Conservation (phyloP, 2,329 filamentous ascomycete genomes). For the Apiospora marii region DNA sequence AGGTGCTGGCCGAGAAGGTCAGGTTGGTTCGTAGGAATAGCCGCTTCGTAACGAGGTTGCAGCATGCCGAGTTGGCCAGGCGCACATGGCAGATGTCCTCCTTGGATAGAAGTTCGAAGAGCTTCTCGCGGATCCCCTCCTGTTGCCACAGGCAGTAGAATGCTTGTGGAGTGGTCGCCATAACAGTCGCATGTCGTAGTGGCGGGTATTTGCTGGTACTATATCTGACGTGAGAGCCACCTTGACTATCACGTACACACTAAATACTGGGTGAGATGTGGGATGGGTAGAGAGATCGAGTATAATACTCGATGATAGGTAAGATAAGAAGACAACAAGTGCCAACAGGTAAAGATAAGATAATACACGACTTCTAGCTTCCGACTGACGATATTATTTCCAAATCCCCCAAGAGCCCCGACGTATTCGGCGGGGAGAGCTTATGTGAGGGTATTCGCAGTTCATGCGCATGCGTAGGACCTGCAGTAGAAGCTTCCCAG, state of each 20-base stretch:
- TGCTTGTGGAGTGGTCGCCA: slow-evolving; percentile 58
- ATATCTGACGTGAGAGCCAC: slow-evolving; percentile 30
- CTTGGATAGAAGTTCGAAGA: slow-evolving; percentile 59
- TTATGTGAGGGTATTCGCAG: slow-evolving; percentile 44
- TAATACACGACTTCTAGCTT: not conserved
- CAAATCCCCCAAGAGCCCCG: slow-evolving; percentile 28
- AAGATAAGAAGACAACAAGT: not conserved
- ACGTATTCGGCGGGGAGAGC: slow-evolving; percentile 33
- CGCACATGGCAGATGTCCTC: slow-evolving; percentile 67
- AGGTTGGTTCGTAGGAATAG: slow-evolving; percentile 75
- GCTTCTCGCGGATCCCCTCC: slow-evolving; percentile 56
- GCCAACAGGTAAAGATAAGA: not conserved
- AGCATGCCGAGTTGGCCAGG: slow-evolving; percentile 73
- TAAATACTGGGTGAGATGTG: slow-evolving; percentile 5
- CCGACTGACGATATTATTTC: slow-evolving; percentile 2
- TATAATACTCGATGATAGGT: slow-evolving; percentile 1
- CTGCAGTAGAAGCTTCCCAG: slow-evolving; percentile 31
- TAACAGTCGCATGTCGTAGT: slow-evolving; percentile 58
- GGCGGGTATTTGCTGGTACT: slow-evolving; percentile 31
- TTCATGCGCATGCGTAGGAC: slow-evolving; percentile 38
- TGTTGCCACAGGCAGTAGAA: slow-evolving; percentile 66
- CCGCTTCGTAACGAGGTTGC: slow-evolving; percentile 71
- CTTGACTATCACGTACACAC: slow-evolving; percentile 23
- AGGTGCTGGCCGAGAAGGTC: slow-evolving; percentile 76
- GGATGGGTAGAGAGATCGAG: not conserved